Evolutionary conservation across 2,329 filamentous ascomycete genomes (phyloP).

Genomic region (Penicillium nordicum): DNA sequence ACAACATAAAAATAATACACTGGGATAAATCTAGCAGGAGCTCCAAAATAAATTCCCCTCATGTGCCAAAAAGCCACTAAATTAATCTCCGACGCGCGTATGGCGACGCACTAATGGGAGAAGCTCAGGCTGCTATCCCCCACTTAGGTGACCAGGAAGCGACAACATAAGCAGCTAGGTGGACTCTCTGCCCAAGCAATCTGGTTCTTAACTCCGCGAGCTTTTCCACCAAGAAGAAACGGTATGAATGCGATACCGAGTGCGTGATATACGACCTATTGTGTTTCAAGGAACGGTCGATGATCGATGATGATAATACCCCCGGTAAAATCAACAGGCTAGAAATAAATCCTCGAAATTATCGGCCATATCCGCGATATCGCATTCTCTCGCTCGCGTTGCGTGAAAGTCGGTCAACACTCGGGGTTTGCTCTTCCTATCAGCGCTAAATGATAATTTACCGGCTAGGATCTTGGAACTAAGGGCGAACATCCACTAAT

Average conservation of each 20-base stretch:
- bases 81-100: conserved; percentile 11
- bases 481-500: conserved; percentile 8
- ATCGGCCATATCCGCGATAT: background rate
- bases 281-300: background rate
- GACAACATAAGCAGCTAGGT: background rate
- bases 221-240: background rate
- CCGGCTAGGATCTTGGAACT: conserved; percentile 9
- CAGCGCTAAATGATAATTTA: conserved; percentile 9
- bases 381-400: background rate
- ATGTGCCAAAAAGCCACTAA: conserved; percentile 1
- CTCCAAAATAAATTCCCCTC: background rate
- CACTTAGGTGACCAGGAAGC: background rate
- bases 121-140: background rate
- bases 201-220: background rate
- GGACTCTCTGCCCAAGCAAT: background rate
- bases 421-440: conserved; percentile 9
- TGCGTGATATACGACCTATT: background rate
- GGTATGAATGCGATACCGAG: background rate
- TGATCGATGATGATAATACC: background rate
- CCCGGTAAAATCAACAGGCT: background rate
- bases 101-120: conserved; percentile 6
- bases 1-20: background rate
- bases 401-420: conserved; percentile 19
- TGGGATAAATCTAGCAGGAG: background rate
- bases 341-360: background rate